Evolutionary conservation across 1,284 basidiomycete genomes (phyloP), one percentile per base, ranked within the genome.

Genomic region (Rhodotorula sp.): DNA sequence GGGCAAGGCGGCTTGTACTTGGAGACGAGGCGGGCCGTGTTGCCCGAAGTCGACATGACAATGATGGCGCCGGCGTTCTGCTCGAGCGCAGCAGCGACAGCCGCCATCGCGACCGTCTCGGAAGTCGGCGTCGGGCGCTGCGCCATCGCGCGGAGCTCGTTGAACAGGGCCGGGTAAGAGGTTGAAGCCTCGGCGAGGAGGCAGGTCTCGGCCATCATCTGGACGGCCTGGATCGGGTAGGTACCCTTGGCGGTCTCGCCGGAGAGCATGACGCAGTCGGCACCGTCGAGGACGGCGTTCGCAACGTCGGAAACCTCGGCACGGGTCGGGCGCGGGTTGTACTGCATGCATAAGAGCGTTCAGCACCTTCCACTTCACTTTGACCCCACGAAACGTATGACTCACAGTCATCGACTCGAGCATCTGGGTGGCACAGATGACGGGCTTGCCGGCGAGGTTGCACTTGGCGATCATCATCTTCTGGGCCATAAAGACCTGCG

Each of bases 391-490:
- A 82, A 85, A 83, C 80, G 92, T 91, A 23, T 26, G 31, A 62
- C 61, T 49, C 49, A 62, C 61, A 72, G 94, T 96, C 93, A 96
- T 97, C 18, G 93, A 95, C 90, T 99, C 97, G 79, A 99, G 90
- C 97, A 99, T 99, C 84, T 99, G 97, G 26, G 97, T 99, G 29
- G 97, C 97, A 79, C 97, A 97, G 81, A 99, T 99, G 80, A 93
- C 92, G 65, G 97, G 95, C 86, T 99, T 97, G 79, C 94, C 94
- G 67, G 88, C 89, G 79, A 94, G 90, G 86, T 96, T 97, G 85
- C 93, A 97, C 85, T 97, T 97, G 75, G 94, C 88, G 79, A 97
- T 98, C 93, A 98, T 98, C 95, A 97, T 97, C 86, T 98, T 98
- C 83, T 98, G 95, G 31, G 95, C 95, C 80, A 97, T 86, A 86